phyloP scores from a whole-genome alignment of 2,329 filamentous ascomycete species.

The Zymoseptoria crescenta region DNA sequence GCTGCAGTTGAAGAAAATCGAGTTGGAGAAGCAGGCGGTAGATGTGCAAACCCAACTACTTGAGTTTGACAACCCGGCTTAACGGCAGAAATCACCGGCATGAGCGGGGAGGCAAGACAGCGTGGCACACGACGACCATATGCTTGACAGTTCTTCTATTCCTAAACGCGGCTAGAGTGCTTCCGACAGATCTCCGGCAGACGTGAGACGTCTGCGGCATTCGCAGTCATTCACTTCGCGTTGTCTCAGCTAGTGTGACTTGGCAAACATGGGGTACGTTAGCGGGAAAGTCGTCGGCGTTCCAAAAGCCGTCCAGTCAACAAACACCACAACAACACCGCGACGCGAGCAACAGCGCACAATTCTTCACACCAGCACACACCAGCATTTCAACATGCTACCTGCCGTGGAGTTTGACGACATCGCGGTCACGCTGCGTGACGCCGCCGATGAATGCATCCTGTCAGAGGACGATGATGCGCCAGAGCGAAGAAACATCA shows the following conservation, averaged over 20 bases:
- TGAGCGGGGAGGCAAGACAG: not conserved
- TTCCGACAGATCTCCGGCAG: not conserved
- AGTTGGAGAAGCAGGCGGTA: not conserved
- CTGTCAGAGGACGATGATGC: not conserved
- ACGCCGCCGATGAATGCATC: not conserved
- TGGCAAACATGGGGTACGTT: not conserved
- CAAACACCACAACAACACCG: not conserved
- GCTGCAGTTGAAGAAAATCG: not conserved
- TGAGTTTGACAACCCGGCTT: not conserved
- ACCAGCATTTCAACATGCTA: not conserved
- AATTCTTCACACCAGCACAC: not conserved
- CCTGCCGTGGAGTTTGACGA: not conserved
- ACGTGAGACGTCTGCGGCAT: not conserved
- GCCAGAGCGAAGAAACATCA: not conserved
- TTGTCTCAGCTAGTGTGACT: not conserved
- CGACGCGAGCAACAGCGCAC: not conserved
- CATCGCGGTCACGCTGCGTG: not conserved
- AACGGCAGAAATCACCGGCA: not conserved
- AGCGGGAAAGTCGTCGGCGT: not conserved
- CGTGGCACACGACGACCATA: too few species aligned
- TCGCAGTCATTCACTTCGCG: not conserved
- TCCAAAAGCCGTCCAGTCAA: not conserved
- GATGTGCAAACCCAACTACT: not conserved
- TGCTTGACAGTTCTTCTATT: not conserved
- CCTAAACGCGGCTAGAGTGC: not conserved